Evolutionary conservation across 2,329 filamentous ascomycete species (phyloP), one percentile per base, ranked within the genome.

Genomic region (Botryotinia globosa): DNA sequence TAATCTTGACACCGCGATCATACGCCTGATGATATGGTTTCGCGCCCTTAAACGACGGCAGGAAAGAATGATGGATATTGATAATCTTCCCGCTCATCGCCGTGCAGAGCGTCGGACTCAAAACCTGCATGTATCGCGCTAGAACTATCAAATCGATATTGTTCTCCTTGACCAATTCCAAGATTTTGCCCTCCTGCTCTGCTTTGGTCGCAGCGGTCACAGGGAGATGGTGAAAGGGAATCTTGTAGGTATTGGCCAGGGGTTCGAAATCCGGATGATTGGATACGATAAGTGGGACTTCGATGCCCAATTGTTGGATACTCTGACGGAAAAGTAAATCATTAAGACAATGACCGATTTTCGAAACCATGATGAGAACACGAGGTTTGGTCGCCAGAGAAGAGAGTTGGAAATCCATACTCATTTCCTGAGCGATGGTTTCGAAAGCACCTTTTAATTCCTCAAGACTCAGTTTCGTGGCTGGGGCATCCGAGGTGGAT

Each of bases 11-110:
- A 74, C 93, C 93, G 42, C 92, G 88, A 75, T 95, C 92, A 80
- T 92, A 94, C 12, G 93, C 93, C 85, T 96, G 93, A 82, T 95
- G 93, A 83, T 96, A 96, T 4, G 93, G 93, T 83, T 93, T 94
- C 44, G 93, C 93, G 74, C 93, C 93, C 86, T 96, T 96, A 88
- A 96, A 96, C 16, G 88, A 91, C 0, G 93, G 93, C 86, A 96
- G 82, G 88, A 96, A 96, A 77, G 88, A 91, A 84, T 96, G 93
- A 84, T 96, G 93, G 82, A 96, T 95, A 84, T 96, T 96, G 90
- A 96, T 95, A 84, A 96, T 96, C 81, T 89, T 90, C 73, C 93
- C 93, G 68, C 89, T 91, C 92, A 96, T 94, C 78, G 89, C 92
- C 73, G 86, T 83, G 84, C 93, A 96, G 58, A 96, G 85, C 14